These are phyloP conservation scores for Elongisporangium senticosum DNA, from an alignment of 352 stramenopile species.

Conservation along the genomic window DNA sequence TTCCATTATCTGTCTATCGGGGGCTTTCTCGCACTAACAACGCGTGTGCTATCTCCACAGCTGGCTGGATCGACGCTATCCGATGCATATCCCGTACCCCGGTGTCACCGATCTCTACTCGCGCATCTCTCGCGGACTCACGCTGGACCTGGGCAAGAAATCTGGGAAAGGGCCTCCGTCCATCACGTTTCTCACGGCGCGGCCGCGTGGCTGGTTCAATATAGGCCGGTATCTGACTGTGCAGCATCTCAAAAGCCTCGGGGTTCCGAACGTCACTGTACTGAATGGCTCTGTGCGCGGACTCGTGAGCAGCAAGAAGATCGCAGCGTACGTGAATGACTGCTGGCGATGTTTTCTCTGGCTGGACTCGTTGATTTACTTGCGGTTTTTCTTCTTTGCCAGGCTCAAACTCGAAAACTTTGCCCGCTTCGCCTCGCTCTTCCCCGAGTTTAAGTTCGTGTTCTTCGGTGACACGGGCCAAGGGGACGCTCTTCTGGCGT, in stretches of 20 bases:
- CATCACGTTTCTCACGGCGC: constrained; percentile 79
- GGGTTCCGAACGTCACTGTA: constrained; percentile 68
- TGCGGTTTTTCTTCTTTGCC: not conserved
- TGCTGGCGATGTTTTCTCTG: not conserved
- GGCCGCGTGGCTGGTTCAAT: constrained; percentile 73
- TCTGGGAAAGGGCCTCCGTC: constrained; percentile 26
- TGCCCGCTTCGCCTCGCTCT: constrained; percentile 63
- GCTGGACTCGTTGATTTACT: not conserved
- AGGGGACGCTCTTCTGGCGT: constrained; percentile 69
- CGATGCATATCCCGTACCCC: constrained; percentile 73
- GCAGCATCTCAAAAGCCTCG: constrained; percentile 72
- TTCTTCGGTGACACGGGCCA: constrained; percentile 84
- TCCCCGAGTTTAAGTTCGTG: constrained; percentile 83
- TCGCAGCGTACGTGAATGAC: constrained; percentile 34
- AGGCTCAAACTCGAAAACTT: constrained; percentile 84
- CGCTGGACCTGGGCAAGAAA: constrained; percentile 10
- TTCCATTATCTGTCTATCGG: not conserved
- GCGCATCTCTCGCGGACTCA: constrained; percentile 52
- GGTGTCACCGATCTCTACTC: constrained; percentile 69
- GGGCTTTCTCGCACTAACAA: not conserved
- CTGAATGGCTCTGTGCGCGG: constrained; percentile 74
- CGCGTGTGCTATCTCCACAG: not conserved
- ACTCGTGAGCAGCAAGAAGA: constrained; percentile 80
- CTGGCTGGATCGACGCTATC: constrained; percentile 70
- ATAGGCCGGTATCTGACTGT: constrained; percentile 74